Conservation (phyloP, 108 stramenopile genomes). For the Phaeodactylum tricornutum region DNA sequence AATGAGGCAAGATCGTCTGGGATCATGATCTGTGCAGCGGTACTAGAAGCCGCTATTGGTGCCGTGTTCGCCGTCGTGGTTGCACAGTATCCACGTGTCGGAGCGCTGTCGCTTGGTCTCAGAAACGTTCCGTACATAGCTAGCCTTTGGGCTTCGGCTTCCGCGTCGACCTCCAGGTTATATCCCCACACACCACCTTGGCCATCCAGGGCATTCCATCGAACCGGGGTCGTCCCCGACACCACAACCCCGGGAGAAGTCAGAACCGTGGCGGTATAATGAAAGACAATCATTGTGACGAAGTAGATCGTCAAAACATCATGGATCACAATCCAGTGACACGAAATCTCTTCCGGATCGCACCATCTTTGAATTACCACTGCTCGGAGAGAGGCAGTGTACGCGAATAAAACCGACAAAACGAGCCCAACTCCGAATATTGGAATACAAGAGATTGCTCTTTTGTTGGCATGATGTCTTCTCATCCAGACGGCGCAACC, state of each 20-base stretch:
- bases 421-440: constrained; percentile 21
- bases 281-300: constrained; percentile 42
- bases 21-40: constrained; percentile 10
- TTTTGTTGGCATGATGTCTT: constrained; percentile 10
- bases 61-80: background rate
- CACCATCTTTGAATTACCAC: constrained; percentile 34
- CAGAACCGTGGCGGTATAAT: constrained; percentile 39
- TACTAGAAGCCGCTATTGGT: background rate
- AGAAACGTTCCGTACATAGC: constrained; percentile 8
- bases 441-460: constrained; percentile 21
- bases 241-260: constrained; percentile 57
- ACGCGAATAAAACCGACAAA: constrained; percentile 9
- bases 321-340: constrained; percentile 21
- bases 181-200: constrained; percentile 31
- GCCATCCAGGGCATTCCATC: constrained; percentile 22
- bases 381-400: constrained; percentile 16
- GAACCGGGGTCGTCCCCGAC: background rate
- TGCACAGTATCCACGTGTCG: too few relatives aligned
- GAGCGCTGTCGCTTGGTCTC: too few relatives aligned
- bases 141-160: constrained; percentile 16
- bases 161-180: constrained; percentile 10
- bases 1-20: constrained; percentile 26
- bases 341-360: constrained; percentile 3
- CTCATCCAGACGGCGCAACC: background rate
- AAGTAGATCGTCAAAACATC: constrained; percentile 37